Evolutionary conservation across 2,329 filamentous ascomycete species (phyloP), one percentile per base, ranked within the genome.

Genomic region (Colletotrichum sidae): DNA sequence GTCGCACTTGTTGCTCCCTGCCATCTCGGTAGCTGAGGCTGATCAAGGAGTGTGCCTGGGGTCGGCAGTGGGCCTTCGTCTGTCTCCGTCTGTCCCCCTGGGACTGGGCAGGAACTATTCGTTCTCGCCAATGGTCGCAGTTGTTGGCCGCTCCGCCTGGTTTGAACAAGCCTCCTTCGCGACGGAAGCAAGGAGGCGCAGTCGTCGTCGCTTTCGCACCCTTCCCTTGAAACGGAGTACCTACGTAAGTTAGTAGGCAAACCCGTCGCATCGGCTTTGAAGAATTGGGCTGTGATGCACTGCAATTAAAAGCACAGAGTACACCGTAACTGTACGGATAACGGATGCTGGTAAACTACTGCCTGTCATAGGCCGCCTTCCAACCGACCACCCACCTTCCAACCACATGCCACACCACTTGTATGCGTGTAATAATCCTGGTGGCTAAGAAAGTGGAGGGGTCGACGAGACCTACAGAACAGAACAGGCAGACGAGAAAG

Each of bases 141-240:
- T 46, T 52, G 51, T 62, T 65, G 54, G 55, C 46, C 60, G 57
- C 52, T 61, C 58, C 57, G 62, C 62, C 57, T 52, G 59, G 46
- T 65, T 61, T 57, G 47, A 56, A 37, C 25, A 46, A 55, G 35
- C 51, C 57, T 54, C 17, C 39, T 42, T 34, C 42, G 55, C 49
- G 47, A 54, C 47, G 52, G 62, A 62, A 62, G 62, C 58, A 56
- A 44, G 62, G 62, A 62, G 62, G 62, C 62, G 62, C 62, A 65
- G 62, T 55, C 46, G 25, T 25, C 25, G 25, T 25, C 25, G 4
- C 25, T 25, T 25, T 4, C 25, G 25, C 25, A 25, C 25, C 25
- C 25, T 25, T 25, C 25, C 25, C 25, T 25, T 25, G 25, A 5
- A 4, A 5, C 3, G 25, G 4, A 25, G 25, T 25, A 25, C 25